phyloP scores from a whole-genome alignment of 495 filamentous ascomycete genomes.

The Tuber calosporum region DNA sequence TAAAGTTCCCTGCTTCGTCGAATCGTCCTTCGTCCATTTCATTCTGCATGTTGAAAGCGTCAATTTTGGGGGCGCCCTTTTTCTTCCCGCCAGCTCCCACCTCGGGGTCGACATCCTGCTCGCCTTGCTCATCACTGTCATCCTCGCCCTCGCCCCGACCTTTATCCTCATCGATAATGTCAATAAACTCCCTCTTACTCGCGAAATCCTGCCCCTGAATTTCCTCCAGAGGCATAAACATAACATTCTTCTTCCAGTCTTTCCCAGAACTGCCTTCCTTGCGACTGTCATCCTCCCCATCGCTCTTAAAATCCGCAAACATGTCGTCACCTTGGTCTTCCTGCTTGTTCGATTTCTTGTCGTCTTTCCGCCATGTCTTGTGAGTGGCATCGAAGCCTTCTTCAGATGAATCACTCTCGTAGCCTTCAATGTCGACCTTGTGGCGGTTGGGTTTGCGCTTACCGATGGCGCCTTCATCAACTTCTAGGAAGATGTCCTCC shows the following conservation, averaged over 20 bases:
- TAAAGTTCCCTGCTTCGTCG: conserved; percentile 81
- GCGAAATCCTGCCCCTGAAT: conserved; percentile 79
- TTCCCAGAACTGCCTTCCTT: conserved; percentile 46
- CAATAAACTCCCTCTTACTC: conserved; percentile 41
- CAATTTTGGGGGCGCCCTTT: conserved; percentile 88
- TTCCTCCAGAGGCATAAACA: conserved; percentile 64
- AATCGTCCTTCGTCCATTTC: conserved; percentile 92
- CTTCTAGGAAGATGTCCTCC: conserved; percentile 66
- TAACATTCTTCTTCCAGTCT: conserved; percentile 61
- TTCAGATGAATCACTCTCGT: conserved; percentile 89
- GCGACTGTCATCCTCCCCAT: conserved; percentile 52
- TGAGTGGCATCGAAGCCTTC: conserved; percentile 67
- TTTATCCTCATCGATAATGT: conserved; percentile 40
- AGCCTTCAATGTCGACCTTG: conserved; percentile 91
- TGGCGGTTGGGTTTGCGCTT: conserved; percentile 73
- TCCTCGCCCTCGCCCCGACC: conserved; percentile 42
- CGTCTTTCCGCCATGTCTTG: conserved; percentile 38
- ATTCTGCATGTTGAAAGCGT: conserved; percentile 87
- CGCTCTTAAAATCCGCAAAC: conserved; percentile 73
- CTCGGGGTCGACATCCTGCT: conserved; percentile 67
- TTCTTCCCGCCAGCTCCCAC: conserved; percentile 83
- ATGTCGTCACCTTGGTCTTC: conserved; percentile 66
- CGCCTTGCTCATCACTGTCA: conserved; percentile 48
- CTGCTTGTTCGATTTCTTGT: conserved; percentile 53
- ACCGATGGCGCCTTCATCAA: conserved; percentile 83